These are phyloP conservation scores for Solanum sejunctum DNA, from an alignment of 257 asterid genomes.

Conservation along the genomic window DNA sequence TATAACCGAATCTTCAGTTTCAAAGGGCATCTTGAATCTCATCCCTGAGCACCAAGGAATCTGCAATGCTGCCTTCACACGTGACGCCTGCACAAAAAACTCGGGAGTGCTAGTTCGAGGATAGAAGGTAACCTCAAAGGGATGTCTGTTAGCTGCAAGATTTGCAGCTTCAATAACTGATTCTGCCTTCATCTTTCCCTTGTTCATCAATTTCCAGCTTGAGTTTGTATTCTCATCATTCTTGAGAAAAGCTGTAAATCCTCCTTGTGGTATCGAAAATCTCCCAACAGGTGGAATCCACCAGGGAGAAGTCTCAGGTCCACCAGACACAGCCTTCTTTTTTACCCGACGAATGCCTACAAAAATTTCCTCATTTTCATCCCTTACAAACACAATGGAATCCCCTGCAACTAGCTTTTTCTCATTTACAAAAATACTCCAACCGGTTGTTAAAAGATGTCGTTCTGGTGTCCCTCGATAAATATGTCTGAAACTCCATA, in stretches of 20 bases:
- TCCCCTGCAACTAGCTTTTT: slow-evolving; percentile 93
- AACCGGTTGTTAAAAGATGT: slow-evolving; percentile 88
- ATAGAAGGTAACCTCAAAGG: slow-evolving; percentile 76
- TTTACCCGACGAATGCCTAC: slow-evolving; percentile 79
- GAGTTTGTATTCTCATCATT: slow-evolving; percentile 29
- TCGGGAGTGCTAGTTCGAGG: slow-evolving; percentile 85
- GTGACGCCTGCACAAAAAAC: slow-evolving; percentile 68
- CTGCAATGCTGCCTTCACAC: slow-evolving; percentile 53
- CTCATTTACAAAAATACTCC: slow-evolving; percentile 89
- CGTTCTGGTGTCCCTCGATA: slow-evolving; percentile 87
- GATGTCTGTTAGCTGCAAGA: slow-evolving; percentile 56
- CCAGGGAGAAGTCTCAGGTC: slow-evolving; percentile 35
- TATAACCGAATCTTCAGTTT: slow-evolving; percentile 80
- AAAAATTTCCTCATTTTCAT: slow-evolving; percentile 61
- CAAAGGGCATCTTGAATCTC: slow-evolving; percentile 94
- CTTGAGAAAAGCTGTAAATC: slow-evolving; percentile 42
- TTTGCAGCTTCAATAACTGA: slow-evolving; percentile 65
- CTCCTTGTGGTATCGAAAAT: slow-evolving; percentile 38
- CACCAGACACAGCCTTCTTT: slow-evolving; percentile 50
- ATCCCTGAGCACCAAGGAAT: slow-evolving; percentile 77
- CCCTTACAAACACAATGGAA: slow-evolving; percentile 74
- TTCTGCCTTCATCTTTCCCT: slow-evolving; percentile 52
- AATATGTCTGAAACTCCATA: slow-evolving; percentile 87
- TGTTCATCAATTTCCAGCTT: slow-evolving; percentile 6
- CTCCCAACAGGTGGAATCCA: slow-evolving; percentile 43